A percentile compares a stretch with the other conserved stretches of the same genome.
phyloP scores from a whole-genome alignment of 176 grass and related monocot genomes.

The Oryza coarctata region DNA sequence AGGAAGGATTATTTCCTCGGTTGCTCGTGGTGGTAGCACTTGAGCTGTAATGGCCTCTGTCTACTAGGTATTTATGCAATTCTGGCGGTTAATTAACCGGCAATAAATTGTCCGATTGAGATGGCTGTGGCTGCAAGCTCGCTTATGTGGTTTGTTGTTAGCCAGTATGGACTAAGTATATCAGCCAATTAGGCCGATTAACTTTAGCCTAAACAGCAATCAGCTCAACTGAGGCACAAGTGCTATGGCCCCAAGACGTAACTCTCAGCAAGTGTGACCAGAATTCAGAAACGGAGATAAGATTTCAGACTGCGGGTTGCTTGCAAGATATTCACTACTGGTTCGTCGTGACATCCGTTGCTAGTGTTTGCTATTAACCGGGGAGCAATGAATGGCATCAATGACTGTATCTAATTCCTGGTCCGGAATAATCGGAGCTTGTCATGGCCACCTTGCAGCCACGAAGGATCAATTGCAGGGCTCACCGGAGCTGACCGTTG shows the following conservation, averaged over 20 bases:
- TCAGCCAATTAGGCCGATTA: neutral
- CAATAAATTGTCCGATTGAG: constrained; percentile 30
- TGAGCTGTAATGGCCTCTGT: constrained; percentile 34
- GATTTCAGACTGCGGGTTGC: constrained; percentile 15
- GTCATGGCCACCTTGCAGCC: constrained; percentile 42
- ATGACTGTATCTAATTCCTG: constrained; percentile 29
- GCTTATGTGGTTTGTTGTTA: constrained; percentile 59
- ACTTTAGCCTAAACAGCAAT: neutral
- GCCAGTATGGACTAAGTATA: constrained; percentile 28
- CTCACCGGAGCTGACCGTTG: neutral
- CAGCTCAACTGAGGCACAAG: neutral
- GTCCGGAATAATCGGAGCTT: neutral
- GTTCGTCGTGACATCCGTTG: constrained; percentile 24
- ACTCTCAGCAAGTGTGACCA: constrained; percentile 38
- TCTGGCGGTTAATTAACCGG: constrained; percentile 30
- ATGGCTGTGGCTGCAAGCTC: constrained; percentile 31
- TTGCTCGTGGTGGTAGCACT: constrained; percentile 22
- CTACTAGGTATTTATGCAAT: constrained; percentile 57
- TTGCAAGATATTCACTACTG: neutral
- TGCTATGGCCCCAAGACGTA: neutral
- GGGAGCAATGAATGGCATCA: neutral
- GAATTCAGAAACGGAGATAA: neutral
- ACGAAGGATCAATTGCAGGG: constrained; percentile 12
- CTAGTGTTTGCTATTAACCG: neutral
- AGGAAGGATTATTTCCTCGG: neutral